Conservation (phyloP, 2,329 filamentous ascomycete species). For the Lizonia empirigonia region DNA sequence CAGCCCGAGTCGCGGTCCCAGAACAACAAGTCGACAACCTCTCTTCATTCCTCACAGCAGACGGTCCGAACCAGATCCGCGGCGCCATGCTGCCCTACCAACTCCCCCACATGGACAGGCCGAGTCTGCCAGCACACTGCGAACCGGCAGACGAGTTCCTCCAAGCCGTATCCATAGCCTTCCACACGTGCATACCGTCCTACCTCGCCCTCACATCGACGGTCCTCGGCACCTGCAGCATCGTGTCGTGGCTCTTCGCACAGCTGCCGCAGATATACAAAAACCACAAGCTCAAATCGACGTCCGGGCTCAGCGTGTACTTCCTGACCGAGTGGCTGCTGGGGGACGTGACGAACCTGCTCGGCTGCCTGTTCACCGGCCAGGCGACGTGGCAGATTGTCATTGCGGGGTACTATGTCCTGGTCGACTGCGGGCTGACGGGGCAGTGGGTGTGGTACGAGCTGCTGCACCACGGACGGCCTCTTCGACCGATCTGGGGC, state of each 20-base stretch:
- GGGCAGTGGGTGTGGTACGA: constrained; percentile 71
- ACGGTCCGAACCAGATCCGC: background rate
- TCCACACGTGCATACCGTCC: constrained; percentile 68
- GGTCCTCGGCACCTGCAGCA: constrained; percentile 64
- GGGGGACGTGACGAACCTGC: constrained; percentile 66
- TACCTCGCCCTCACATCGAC: constrained; percentile 67
- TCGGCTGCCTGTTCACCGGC: constrained; percentile 66
- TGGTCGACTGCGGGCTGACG: constrained; percentile 67
- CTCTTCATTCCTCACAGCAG: constrained; percentile 14
- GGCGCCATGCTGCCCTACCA: constrained; percentile 43
- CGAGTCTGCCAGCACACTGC: constrained; percentile 63
- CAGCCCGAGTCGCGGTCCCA: constrained; percentile 6
- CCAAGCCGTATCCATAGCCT: constrained; percentile 60
- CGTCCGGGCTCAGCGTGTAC: constrained; percentile 67
- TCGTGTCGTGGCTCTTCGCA: constrained; percentile 71
- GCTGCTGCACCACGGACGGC: constrained; percentile 57
- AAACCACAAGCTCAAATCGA: constrained; percentile 67
- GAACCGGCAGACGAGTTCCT: constrained; percentile 65
- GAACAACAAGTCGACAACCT: constrained; percentile 4
- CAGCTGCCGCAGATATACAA: constrained; percentile 73
- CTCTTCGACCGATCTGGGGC: constrained; percentile 48
- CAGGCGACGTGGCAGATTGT: constrained; percentile 71
- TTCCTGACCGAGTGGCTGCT: constrained; percentile 71
- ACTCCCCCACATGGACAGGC: constrained; percentile 41
- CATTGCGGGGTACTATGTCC: constrained; percentile 69